Base-by-base conservation (phyloP, 1,284 basidiomycete species). In the Ustilago bromivora region DNA sequence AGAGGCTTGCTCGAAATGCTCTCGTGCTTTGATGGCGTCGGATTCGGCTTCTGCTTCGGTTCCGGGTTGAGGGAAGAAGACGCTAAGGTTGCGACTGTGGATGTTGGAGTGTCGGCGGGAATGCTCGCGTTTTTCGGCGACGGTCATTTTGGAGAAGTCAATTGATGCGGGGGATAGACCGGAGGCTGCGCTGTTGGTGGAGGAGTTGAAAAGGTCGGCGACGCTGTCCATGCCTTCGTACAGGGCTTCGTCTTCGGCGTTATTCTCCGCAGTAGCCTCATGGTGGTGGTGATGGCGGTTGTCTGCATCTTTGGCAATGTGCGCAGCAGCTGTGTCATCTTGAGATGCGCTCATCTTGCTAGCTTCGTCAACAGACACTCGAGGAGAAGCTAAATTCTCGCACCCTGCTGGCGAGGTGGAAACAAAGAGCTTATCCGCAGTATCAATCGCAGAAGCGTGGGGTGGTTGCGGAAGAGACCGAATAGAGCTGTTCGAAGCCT, bases 61-160 rank as follows among this genome's bases (percentile, higher is more conserved):
- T 34, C 82, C 84, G 15, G 84, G 84, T 4, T 71, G 73, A 15
- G 84, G 84, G 66, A 85, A 85, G 70, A 85, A 85, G 56, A 83
- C 84, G 56, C 78, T 80, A 10, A 85, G 69, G 54, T 85, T 85
- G 56, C 84, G 78, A 23, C 71, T 60, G 64, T 85, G 84, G 2
- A 84, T 71, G 11, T 66, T 49, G n/a, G 82, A 84, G 55, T 83
- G 80, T 28, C 62, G 54, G 46, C 84, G 77, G 31, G 83, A 84
- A 51, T 85, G 84, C 53, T 84, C 84, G 10, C 84, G 75, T 35
- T 78, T 66, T 53, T 84, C 82, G 1, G 83, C 81, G 3, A 71
- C 56, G 10, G 77, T 70, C 81, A 83, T 82, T 2, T 73, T 66
- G 61, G 68, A 61, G 34, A 69, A 51, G 35, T 75, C 71, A 28